phyloP scores from a whole-genome alignment of 768 basidiomycete genomes.

The Russula olivacea region DNA sequence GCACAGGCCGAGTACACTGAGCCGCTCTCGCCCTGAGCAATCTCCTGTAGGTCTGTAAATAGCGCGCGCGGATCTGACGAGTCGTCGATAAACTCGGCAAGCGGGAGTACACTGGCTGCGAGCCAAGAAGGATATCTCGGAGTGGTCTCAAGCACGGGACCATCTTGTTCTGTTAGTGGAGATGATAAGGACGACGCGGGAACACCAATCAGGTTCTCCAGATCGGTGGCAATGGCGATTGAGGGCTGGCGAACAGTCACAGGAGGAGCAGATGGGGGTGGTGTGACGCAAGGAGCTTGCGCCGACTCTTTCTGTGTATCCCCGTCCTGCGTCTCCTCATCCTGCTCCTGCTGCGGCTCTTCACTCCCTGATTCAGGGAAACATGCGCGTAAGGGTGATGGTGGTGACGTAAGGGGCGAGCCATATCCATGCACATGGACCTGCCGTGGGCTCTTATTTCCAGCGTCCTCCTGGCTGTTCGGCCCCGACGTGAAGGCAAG shows the following conservation, averaged over 20 bases:
- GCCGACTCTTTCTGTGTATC: background rate
- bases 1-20: slow-evolving; percentile 49
- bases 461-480: slow-evolving; percentile 20
- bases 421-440: background rate
- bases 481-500: slow-evolving; percentile 22
- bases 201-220: background rate
- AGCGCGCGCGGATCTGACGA: slow-evolving; percentile 53
- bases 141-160: slow-evolving; percentile 20
- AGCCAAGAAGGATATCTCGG: slow-evolving; percentile 60
- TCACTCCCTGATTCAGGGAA: slow-evolving; percentile 4
- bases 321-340: background rate
- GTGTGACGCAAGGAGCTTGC: slow-evolving; percentile 1
- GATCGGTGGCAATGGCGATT: slow-evolving; percentile 1
- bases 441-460: slow-evolving; percentile 17
- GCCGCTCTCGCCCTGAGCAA: slow-evolving; percentile 80
- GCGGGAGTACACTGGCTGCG: slow-evolving; percentile 50
- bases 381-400: slow-evolving; percentile 16
- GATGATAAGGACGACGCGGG: background rate
- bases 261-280: slow-evolving; percentile 9
- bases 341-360: background rate
- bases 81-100: slow-evolving; percentile 60
- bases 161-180: background rate
- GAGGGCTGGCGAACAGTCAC: background rate
- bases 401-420: slow-evolving; percentile 9
- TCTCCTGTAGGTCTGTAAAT: slow-evolving; percentile 66